These are phyloP conservation scores for Drosera capensis DNA, from an alignment of 148 eudicot genomes.

Conservation along the genomic window DNA sequence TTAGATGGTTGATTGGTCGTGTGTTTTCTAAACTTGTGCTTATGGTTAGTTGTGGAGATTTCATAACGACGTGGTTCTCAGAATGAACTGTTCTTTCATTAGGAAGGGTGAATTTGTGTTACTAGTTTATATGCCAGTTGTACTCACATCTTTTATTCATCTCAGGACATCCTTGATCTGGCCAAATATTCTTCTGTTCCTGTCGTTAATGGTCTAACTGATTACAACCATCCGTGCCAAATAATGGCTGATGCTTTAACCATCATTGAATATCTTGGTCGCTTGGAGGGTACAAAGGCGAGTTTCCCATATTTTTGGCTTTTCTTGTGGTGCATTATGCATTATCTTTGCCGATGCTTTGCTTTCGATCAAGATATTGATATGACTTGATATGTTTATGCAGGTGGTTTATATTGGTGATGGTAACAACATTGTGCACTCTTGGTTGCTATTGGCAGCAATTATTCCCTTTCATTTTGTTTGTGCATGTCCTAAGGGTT, in stretches of 20 bases:
- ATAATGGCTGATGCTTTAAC: conserved; percentile 98
- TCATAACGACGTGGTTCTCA: no score
- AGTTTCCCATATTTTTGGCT: no score
- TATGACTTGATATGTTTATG: conserved; percentile 3
- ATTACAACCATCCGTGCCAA: conserved; percentile 94
- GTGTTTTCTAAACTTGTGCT: no score
- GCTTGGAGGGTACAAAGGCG: conserved; percentile 86
- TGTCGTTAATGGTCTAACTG: conserved; percentile 87
- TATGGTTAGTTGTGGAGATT: no score
- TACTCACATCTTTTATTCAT: conserved; percentile 12
- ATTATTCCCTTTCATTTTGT: conserved; percentile 88
- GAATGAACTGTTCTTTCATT: no score
- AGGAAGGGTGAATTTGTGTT: no score
- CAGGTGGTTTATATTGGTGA: conserved; percentile 98
- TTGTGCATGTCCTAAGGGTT: conserved; percentile 92
- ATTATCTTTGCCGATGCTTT: no score
- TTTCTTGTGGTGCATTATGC: no score
- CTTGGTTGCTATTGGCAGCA: conserved; percentile 73
- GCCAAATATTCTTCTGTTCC: conserved; percentile 72
- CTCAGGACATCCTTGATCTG: conserved; percentile 80
- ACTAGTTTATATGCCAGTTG: no score
- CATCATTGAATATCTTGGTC: conserved; percentile 83
- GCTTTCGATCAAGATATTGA: neutral
- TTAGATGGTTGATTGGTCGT: no score
- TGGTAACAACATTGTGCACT: conserved; percentile 92